A percentile compares a stretch with the other conserved stretches of the same genome.
Conservation (phyloP, 1,139 yeast species). For the Hyphopichia wangnamkhiaoensis region DNA sequence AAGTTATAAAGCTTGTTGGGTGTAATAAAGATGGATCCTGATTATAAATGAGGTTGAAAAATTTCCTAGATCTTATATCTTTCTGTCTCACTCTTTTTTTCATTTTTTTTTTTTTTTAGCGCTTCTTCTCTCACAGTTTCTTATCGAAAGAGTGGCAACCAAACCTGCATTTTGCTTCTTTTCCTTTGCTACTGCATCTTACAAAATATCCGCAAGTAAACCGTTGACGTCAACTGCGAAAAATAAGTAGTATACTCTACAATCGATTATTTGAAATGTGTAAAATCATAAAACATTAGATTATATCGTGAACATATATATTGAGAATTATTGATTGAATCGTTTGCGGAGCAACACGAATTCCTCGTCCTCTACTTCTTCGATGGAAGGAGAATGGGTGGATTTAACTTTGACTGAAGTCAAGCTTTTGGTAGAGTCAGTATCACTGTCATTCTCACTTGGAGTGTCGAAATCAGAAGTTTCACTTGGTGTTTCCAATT, state of each 20-base stretch:
- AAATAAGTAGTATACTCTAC: not conserved
- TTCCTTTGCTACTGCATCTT: not conserved
- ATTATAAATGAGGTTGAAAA: constrained; percentile 2
- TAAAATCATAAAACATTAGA: too few relatives aligned
- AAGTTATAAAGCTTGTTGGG: too few relatives aligned
- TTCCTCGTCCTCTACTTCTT: constrained; percentile 45
- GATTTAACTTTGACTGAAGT: not conserved
- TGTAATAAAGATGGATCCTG: too few relatives aligned
- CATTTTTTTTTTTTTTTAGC: too few relatives aligned
- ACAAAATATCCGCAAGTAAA: not conserved
- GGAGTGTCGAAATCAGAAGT: constrained; percentile 4
- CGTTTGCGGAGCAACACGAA: constrained; percentile 14
- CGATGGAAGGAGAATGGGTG: constrained; percentile 5
- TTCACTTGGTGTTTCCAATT: constrained; percentile 3
- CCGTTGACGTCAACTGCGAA: not conserved
- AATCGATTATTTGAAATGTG: too few relatives aligned
- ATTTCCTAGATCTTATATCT: not conserved
- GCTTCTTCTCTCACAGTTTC: too few relatives aligned
- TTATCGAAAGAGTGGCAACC: constrained; percentile 1
- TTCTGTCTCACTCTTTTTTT: not conserved
- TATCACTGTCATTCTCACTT: constrained; percentile 3
- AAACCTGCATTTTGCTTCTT: not conserved
- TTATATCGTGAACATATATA: not conserved
- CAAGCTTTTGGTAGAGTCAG: not conserved
- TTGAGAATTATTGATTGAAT: not conserved